phyloP scores from a whole-genome alignment of 805 yeast genomes.

The Diddensiella transvaalensis region DNA sequence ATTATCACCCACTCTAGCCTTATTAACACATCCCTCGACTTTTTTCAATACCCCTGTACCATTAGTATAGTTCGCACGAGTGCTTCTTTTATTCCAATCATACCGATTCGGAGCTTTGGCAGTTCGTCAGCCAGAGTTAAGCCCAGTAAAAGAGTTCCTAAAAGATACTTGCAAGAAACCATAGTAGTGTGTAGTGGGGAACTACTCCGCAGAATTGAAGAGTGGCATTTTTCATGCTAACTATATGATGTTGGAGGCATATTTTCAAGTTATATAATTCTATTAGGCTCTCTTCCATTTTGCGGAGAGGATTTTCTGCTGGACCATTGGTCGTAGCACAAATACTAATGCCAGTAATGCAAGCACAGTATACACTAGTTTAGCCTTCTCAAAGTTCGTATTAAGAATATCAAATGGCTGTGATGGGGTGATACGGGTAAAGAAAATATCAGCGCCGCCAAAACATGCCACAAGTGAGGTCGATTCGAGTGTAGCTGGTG shows the following conservation, averaged over 20 bases:
- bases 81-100: background rate
- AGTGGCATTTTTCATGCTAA: too few relatives aligned
- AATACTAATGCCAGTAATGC: conserved; percentile 35
- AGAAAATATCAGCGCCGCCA: conserved; percentile 56
- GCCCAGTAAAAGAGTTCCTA: conserved; percentile 3
- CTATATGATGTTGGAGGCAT: too few relatives aligned
- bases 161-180: background rate
- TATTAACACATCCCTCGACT: conserved; percentile 52
- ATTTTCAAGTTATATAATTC: too few relatives aligned
- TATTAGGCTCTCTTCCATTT: conserved; percentile 20
- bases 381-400: conserved; percentile 60
- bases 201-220: too few relatives aligned
- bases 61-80: background rate
- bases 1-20: conserved; percentile 61
- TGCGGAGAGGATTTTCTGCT: conserved; percentile 8
- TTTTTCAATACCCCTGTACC: conserved; percentile 43
- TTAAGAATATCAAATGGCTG: conserved; percentile 75
- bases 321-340: conserved; percentile 22
- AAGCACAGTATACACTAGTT: conserved; percentile 57
- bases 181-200: conserved; percentile 4
- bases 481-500: conserved; percentile 74
- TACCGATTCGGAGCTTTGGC: conserved; percentile 29
- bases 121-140: conserved; percentile 21
- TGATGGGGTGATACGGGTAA: conserved; percentile 76
- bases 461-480: conserved; percentile 64